phyloP scores from a whole-genome alignment of 306 rosid genomes.

The Vigna nakashimae region DNA sequence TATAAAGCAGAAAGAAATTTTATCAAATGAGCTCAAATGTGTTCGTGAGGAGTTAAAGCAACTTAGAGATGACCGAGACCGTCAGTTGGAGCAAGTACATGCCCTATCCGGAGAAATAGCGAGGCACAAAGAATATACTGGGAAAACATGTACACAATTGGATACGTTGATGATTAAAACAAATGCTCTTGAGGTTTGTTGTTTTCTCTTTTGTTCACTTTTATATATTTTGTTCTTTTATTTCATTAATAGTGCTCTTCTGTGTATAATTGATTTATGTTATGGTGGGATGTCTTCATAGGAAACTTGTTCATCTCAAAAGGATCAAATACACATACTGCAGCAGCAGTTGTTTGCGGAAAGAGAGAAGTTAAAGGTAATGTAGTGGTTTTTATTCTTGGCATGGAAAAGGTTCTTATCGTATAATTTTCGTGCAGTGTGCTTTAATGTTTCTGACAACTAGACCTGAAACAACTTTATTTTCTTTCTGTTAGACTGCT shows the following conservation, averaged over 20 bases:
- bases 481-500: constrained; percentile 54
- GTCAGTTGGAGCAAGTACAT: constrained; percentile 58
- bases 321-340: constrained; percentile 60
- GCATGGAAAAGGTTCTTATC: constrained; percentile 8
- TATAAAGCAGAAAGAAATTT: constrained; percentile 61
- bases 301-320: constrained; percentile 83
- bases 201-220: background rate
- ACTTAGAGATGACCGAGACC: constrained; percentile 83
- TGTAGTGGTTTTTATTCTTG: constrained; percentile 1
- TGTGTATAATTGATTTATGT: constrained; percentile 17
- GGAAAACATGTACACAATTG: constrained; percentile 60
- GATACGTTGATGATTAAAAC: constrained; percentile 66
- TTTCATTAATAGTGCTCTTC: constrained; percentile 1
- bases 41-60: constrained; percentile 80
- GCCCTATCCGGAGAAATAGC: constrained; percentile 61
- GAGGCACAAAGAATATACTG: constrained; percentile 57
- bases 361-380: constrained; percentile 77
- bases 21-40: constrained; percentile 64
- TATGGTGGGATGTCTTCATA: constrained; percentile 41
- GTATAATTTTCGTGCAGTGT: background rate
- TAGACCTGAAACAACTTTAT: background rate
- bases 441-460: constrained; percentile 10
- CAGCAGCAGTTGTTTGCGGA: constrained; percentile 65
- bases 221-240: background rate
- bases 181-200: constrained; percentile 72